These are phyloP conservation scores for Pulveroboletus ravenelii DNA, from an alignment of 768 basidiomycete species.

Conservation along the genomic window DNA sequence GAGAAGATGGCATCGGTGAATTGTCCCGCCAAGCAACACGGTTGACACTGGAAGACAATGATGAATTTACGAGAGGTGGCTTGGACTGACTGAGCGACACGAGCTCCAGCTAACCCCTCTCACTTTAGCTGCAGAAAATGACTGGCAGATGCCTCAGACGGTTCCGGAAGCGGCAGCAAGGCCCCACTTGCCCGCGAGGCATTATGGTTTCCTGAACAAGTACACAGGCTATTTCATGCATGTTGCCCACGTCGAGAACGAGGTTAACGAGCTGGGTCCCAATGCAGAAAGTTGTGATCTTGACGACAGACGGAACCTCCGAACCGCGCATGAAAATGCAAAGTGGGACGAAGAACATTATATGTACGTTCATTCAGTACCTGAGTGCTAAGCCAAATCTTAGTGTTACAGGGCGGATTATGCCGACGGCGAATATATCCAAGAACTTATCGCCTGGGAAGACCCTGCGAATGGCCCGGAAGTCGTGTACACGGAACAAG, in stretches of 20 bases:
- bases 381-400: background rate
- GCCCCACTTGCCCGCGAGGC: constrained; percentile 39
- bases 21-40: constrained; percentile 40
- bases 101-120: constrained; percentile 1
- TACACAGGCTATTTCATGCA: constrained; percentile 74
- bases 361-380: constrained; percentile 47
- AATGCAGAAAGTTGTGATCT: constrained; percentile 55
- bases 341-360: constrained; percentile 87
- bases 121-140: constrained; percentile 63
- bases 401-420: constrained; percentile 64
- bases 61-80: constrained; percentile 57
- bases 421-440: constrained; percentile 70
- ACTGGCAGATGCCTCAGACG: constrained; percentile 73
- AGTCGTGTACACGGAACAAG: constrained; percentile 64
- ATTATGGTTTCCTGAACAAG: constrained; percentile 74
- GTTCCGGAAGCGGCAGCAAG: constrained; percentile 40
- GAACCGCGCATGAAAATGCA: constrained; percentile 59
- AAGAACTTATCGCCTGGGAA: constrained; percentile 62
- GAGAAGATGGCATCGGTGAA: constrained; percentile 33
- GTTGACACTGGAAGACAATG: constrained; percentile 46
- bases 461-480: constrained; percentile 45
- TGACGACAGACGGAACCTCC: constrained; percentile 47
- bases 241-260: constrained; percentile 71
- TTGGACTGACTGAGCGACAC: background rate
- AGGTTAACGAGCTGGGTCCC: constrained; percentile 72